Conservation (phyloP, 179 eudicot species). For the Spinacia oleracea region DNA sequence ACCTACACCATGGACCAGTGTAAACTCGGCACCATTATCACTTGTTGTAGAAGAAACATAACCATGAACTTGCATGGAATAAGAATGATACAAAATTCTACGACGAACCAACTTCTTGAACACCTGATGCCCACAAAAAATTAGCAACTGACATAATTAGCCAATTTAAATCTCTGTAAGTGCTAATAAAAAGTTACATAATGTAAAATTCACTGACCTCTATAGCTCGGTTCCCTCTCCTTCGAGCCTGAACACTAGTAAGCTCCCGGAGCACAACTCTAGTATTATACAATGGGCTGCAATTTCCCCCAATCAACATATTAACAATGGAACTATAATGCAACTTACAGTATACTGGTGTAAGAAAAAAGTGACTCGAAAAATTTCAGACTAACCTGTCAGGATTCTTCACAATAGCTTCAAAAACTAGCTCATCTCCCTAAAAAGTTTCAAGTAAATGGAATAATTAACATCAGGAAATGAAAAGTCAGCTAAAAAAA, state of each 20-base stretch:
- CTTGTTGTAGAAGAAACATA: conserved; percentile 61
- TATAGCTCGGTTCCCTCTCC: conserved; percentile 94
- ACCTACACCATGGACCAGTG: conserved; percentile 95
- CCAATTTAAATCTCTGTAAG: conserved; percentile 3
- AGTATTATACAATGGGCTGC: conserved; percentile 80
- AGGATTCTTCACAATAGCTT: conserved; percentile 78
- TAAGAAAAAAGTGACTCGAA: background rate
- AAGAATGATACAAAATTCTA: conserved; percentile 80
- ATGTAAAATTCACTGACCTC: conserved; percentile 51
- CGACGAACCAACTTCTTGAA: conserved; percentile 81
- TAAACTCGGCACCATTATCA: conserved; percentile 61
- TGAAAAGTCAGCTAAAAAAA: background rate
- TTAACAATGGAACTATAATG: conserved; percentile 1
- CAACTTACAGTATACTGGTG: background rate
- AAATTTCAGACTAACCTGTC: conserved; percentile 48
- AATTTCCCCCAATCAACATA: conserved; percentile 24
- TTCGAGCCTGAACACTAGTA: conserved; percentile 80
- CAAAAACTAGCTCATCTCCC: conserved; percentile 90
- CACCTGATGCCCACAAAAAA: conserved; percentile 47
- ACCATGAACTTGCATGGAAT: conserved; percentile 99
- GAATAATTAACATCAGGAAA: background rate
- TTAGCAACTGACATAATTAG: background rate
- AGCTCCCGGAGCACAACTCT: conserved; percentile 85
- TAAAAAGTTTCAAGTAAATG: conserved; percentile 29
- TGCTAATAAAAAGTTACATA: background rate